A percentile compares a stretch with the other conserved stretches of the same genome.
phyloP scores from a whole-genome alignment of 2,329 filamentous ascomycete species.

The Achaetomium macrosporum region DNA sequence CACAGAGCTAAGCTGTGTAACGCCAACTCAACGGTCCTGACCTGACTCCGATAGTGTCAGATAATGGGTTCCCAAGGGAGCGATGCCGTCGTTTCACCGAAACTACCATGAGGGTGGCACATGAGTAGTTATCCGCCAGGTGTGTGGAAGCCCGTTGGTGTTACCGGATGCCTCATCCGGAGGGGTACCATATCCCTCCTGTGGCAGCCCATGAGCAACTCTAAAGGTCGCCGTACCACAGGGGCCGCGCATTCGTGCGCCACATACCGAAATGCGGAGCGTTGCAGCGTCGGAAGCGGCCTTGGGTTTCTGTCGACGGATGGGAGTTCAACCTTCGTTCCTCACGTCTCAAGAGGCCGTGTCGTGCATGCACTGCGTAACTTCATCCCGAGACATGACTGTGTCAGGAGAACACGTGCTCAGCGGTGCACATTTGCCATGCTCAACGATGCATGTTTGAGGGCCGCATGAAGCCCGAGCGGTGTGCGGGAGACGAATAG shows the following conservation, averaged over 20 bases:
- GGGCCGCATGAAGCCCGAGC: neutral
- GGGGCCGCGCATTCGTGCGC: slow-evolving; percentile 2
- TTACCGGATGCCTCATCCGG: slow-evolving; percentile 2
- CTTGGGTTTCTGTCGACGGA: neutral
- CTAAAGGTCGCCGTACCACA: neutral
- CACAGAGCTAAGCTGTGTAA: neutral
- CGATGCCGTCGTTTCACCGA: neutral
- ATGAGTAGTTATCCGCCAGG: neutral
- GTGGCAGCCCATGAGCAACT: neutral
- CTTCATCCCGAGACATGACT: neutral
- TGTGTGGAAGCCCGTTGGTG: neutral
- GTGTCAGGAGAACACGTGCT: neutral
- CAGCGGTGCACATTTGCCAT: neutral
- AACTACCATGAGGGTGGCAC: slow-evolving; percentile 2
- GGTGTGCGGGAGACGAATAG: neutral
- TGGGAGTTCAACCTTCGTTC: neutral
- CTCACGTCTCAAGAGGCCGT: neutral
- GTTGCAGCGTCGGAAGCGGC: slow-evolving; percentile 2
- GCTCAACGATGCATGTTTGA: neutral
- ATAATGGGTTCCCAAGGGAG: neutral
- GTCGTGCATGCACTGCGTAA: neutral
- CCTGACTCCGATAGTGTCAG: neutral
- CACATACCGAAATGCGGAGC: neutral
- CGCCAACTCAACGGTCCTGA: neutral
- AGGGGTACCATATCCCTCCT: neutral